phyloP scores from a whole-genome alignment of 108 stramenopile genomes.

The Cyclotella baltica region DNA sequence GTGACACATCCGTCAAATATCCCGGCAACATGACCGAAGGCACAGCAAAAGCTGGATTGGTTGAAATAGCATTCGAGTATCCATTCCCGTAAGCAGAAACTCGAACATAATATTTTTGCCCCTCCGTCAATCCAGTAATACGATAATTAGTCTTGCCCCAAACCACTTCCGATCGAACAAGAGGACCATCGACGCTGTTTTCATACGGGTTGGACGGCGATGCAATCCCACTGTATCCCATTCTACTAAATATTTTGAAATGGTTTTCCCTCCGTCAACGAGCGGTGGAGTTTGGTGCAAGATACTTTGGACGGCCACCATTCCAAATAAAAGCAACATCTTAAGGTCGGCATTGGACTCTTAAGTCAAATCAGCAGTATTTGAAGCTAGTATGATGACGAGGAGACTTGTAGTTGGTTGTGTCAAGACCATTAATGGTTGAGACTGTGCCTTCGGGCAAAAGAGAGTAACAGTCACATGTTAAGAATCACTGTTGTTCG shows the following conservation, averaged over 20 bases:
- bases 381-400: no score
- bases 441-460: no score
- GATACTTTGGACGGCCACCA: no score
- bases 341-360: no score
- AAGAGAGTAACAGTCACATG: no score
- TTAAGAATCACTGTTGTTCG: no score
- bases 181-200: constrained; percentile 40
- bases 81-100: constrained; percentile 66
- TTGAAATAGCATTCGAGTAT: constrained; percentile 53
- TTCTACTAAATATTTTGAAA: constrained; percentile 78
- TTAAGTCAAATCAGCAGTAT: no score
- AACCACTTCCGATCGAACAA: constrained; percentile 54
- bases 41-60: constrained; percentile 45
- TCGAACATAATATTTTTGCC: constrained; percentile 58
- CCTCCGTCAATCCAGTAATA: constrained; percentile 49
- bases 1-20: constrained; percentile 35
- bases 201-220: constrained; percentile 48
- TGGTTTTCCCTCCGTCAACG: no score
- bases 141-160: constrained; percentile 41
- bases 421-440: no score
- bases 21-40: constrained; percentile 46
- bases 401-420: no score
- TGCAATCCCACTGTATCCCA: constrained; percentile 62
- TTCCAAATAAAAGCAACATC: no score
- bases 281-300: no score